phyloP scores from a whole-genome alignment of 1,284 basidiomycete genomes.

The Apiotrichum sp. region DNA sequence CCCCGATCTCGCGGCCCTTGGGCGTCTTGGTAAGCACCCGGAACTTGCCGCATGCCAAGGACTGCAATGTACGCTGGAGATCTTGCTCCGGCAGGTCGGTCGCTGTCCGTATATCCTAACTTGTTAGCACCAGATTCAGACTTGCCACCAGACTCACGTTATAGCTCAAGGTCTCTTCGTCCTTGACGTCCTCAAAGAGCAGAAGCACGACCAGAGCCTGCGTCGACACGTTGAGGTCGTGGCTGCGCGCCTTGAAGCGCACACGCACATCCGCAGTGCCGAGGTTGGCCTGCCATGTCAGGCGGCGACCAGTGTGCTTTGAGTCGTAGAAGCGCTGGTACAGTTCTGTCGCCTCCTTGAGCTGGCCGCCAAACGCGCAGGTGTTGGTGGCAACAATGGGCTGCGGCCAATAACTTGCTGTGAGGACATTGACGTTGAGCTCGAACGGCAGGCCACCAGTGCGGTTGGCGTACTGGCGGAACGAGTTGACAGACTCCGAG shows the following conservation, averaged over 20 bases:
- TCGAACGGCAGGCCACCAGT: conserved; percentile 59
- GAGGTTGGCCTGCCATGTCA: conserved; percentile 91
- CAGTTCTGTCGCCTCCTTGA: conserved; percentile 61
- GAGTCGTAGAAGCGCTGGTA: conserved; percentile 89
- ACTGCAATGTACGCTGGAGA: conserved; percentile 85
- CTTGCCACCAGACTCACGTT: conserved; percentile 11
- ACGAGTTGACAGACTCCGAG: conserved; percentile 71
- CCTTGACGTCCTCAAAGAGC: conserved; percentile 69
- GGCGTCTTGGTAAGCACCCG: conserved; percentile 90
- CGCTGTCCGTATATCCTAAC: conserved; percentile 53
- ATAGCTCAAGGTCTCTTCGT: conserved; percentile 57
- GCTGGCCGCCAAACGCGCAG: conserved; percentile 62
- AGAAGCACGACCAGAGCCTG: conserved; percentile 82
- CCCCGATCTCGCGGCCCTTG: conserved; percentile 70
- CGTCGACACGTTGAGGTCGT: conserved; percentile 91
- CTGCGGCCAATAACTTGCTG: conserved; percentile 86
- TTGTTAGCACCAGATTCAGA: too few species aligned
- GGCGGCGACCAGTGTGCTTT: conserved; percentile 77
- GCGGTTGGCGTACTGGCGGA: conserved; percentile 44
- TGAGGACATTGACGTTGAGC: conserved; percentile 80
- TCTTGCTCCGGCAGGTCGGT: conserved; percentile 72
- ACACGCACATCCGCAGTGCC: conserved; percentile 87
- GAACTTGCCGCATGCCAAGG: conserved; percentile 93
- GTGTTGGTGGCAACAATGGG: conserved; percentile 52
- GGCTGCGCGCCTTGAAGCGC: conserved; percentile 68